Evolutionary conservation across 1,284 basidiomycete genomes (phyloP).

Genomic region (Puccinia triticina): DNA sequence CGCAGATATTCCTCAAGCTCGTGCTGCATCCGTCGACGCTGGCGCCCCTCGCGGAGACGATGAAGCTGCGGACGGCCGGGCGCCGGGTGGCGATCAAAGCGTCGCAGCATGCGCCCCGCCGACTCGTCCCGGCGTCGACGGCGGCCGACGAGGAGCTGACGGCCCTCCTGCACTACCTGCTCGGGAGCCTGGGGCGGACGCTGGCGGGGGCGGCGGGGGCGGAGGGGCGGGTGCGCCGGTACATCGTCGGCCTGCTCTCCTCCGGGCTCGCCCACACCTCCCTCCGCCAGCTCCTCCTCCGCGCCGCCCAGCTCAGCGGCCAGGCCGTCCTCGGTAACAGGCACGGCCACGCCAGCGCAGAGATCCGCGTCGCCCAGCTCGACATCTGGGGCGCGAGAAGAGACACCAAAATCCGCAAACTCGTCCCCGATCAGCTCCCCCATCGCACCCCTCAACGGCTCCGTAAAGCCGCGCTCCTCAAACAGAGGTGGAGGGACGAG

Average conservation of each 20-base stretch:
- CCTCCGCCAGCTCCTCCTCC: not conserved
- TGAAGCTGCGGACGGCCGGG: constrained; percentile 38
- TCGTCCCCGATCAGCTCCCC: constrained; percentile 39
- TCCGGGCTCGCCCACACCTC: constrained; percentile 34
- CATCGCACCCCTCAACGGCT: constrained; percentile 21
- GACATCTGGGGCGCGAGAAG: constrained; percentile 32
- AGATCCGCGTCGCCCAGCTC: constrained; percentile 40
- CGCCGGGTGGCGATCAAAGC: not conserved
- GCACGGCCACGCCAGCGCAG: constrained; percentile 18
- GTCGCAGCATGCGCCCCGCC: constrained; percentile 10
- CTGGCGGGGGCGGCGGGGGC: not conserved
- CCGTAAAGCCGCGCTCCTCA: constrained; percentile 30
- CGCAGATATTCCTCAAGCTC: constrained; percentile 33
- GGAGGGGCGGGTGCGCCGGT: not conserved
- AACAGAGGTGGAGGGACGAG: constrained; percentile 41
- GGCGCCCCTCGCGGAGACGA: constrained; percentile 24
- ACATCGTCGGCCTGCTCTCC: not conserved
- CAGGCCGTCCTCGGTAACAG: constrained; percentile 7
- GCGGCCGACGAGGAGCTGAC: constrained; percentile 19
- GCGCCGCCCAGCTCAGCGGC: constrained; percentile 21
- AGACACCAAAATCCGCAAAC: constrained; percentile 27
- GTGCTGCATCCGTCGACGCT: constrained; percentile 41
- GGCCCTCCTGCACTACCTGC: constrained; percentile 27
- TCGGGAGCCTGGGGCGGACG: constrained; percentile 15
- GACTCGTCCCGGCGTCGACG: constrained; percentile 34